Percentiles rank a stretch among this genome's conserved stretches.
Conservation (phyloP, 2,329 filamentous ascomycete genomes). For the Hypoxylon sp. region DNA sequence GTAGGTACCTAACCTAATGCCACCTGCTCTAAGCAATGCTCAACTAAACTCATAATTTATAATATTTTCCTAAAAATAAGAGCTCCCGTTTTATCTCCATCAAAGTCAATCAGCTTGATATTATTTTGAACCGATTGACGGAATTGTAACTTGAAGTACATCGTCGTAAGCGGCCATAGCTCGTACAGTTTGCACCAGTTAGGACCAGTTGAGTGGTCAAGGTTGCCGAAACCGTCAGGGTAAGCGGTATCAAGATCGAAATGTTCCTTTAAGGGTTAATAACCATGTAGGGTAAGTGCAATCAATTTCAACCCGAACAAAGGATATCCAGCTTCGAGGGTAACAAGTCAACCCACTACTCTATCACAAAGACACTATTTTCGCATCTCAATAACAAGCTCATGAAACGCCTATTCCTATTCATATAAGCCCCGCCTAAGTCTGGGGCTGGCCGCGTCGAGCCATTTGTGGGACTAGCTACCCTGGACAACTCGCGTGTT, state of each 20-base stretch:
- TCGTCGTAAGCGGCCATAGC: neutral
- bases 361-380: neutral
- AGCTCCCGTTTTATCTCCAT: neutral
- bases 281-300: slow-evolving; percentile 4
- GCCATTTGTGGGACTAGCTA: slow-evolving; percentile 23
- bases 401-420: slow-evolving; percentile 1
- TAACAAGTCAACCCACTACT: neutral
- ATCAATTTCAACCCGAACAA: neutral
- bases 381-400: neutral
- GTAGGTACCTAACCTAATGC: slow-evolving; percentile 3
- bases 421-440: neutral
- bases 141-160: neutral
- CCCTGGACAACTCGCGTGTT: slow-evolving; percentile 31
- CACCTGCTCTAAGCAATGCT: neutral
- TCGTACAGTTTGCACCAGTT: neutral
- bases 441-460: slow-evolving; percentile 20
- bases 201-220: neutral
- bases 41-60: neutral
- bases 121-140: neutral
- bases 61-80: neutral
- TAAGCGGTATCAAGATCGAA: slow-evolving; percentile 6
- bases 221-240: slow-evolving; percentile 4
- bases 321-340: neutral
- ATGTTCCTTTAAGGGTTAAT: slow-evolving; percentile 1
- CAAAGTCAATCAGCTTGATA: neutral